Conservation (phyloP, 2,329 filamentous ascomycete species). For the Colletotrichum filicis region DNA sequence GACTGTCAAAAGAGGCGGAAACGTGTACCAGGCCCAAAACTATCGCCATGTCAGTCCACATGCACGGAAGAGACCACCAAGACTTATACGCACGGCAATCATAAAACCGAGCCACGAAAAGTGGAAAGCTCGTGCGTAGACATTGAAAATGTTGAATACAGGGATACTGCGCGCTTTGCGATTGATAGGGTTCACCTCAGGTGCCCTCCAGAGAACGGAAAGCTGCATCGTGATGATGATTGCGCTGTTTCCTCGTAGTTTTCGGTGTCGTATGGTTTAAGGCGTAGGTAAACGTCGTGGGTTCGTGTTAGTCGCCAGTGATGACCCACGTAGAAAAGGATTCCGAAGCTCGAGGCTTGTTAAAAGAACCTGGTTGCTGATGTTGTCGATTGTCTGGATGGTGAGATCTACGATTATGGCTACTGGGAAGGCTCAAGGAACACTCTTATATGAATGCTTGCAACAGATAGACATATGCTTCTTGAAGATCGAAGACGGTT, state of each 20-base stretch:
- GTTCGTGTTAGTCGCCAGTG: not conserved
- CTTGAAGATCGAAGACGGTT: constrained; percentile 3
- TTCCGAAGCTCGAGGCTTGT: not conserved
- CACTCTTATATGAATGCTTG: constrained; percentile 24
- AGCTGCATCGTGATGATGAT: constrained; percentile 44
- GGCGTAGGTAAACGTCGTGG: not conserved
- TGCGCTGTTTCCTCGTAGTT: not conserved
- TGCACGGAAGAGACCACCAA: not conserved
- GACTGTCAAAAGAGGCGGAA: constrained; percentile 81
- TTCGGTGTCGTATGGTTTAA: not conserved
- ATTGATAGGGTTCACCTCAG: constrained; percentile 86
- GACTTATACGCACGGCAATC: constrained; percentile 73
- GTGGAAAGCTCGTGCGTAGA: constrained; percentile 89
- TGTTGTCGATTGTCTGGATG: not conserved
- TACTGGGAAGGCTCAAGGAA: not conserved
- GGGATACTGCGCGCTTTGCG: constrained; percentile 85
- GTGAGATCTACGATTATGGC: not conserved
- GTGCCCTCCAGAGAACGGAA: constrained; percentile 61
- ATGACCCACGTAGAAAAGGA: not conserved
- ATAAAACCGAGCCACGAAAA: constrained; percentile 91
- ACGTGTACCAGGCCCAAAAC: constrained; percentile 94
- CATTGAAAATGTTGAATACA: constrained; percentile 79
- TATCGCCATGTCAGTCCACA: constrained; percentile 41
- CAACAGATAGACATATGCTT: constrained; percentile 13
- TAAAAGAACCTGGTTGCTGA: not conserved